A percentile compares a stretch with the other conserved stretches of the same genome.
Conservation (phyloP, 352 stramenopile species). For the Globisporangium cederbergense region DNA sequence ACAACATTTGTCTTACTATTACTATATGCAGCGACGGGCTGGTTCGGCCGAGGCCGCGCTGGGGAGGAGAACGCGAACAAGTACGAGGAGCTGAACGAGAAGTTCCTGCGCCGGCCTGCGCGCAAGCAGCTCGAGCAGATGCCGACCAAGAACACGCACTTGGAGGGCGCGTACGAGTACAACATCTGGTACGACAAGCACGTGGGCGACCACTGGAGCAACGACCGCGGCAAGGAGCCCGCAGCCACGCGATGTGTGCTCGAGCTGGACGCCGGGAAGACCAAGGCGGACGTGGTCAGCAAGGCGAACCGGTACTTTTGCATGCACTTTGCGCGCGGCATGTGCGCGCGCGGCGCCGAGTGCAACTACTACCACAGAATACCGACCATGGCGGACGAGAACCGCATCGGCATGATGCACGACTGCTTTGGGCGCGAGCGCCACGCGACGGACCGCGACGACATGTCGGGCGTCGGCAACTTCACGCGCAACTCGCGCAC, state of each 20-base stretch:
- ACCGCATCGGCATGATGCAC: slow-evolving; percentile 83
- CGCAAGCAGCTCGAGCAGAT: slow-evolving; percentile 91
- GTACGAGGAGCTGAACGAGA: slow-evolving; percentile 84
- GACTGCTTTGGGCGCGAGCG: slow-evolving; percentile 92
- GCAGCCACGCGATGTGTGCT: slow-evolving; percentile 85
- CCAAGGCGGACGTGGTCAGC: slow-evolving; percentile 86
- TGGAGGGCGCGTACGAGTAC: slow-evolving; percentile 92
- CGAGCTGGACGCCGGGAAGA: slow-evolving; percentile 85
- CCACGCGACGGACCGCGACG: slow-evolving; percentile 88
- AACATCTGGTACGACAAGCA: slow-evolving; percentile 97
- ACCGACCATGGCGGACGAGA: slow-evolving; percentile 70
- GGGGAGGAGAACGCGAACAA: slow-evolving; percentile 60
- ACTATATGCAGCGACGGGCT: slow-evolving; percentile 76
- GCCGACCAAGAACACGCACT: slow-evolving; percentile 74
- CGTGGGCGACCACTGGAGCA: slow-evolving; percentile 88
- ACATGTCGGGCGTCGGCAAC: slow-evolving; percentile 91
- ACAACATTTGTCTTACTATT: neutral
- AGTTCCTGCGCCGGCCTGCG: slow-evolving; percentile 81
- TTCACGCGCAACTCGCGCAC: slow-evolving; percentile 91
- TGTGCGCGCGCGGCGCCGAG: slow-evolving; percentile 83
- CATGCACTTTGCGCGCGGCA: slow-evolving; percentile 91
- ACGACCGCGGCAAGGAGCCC: slow-evolving; percentile 80
- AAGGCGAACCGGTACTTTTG: slow-evolving; percentile 90
- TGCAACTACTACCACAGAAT: slow-evolving; percentile 93
- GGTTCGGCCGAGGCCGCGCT: slow-evolving; percentile 90